Conservation (phyloP, 2,329 filamentous ascomycete species). For the Sarocladiaceae sp. region DNA sequence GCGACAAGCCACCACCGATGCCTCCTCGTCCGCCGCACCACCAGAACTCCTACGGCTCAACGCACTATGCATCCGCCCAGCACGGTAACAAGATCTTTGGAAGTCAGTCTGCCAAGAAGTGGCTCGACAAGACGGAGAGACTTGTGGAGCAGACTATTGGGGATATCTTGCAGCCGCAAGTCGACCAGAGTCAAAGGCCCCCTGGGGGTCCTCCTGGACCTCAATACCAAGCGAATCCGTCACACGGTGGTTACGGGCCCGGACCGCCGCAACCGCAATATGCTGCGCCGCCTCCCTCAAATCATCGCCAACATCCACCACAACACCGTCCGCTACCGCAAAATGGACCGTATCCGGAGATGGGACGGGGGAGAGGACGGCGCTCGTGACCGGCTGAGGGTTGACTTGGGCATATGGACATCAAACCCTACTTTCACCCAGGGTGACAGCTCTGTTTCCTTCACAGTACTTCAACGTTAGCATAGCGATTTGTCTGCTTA, state of each 20-base stretch:
- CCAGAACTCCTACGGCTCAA: conserved; percentile 16
- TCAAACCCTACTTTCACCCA: no score
- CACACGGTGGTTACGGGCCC: conserved; percentile 1
- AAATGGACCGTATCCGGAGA: not conserved
- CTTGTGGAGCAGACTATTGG: conserved; percentile 18
- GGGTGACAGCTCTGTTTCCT: no score
- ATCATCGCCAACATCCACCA: not conserved
- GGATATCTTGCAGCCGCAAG: conserved; percentile 13
- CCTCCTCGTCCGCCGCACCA: not conserved
- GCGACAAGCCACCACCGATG: not conserved
- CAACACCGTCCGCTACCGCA: not conserved
- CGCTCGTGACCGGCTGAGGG: not conserved
- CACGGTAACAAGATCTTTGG: conserved; percentile 14
- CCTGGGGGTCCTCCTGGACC: not conserved
- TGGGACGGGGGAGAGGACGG: not conserved
- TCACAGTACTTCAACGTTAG: no score
- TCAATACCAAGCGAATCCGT: no score
- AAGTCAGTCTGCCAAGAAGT: conserved; percentile 17
- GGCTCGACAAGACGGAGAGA: conserved; percentile 20
- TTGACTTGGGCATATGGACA: no score
- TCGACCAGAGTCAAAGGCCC: conserved; percentile 2
- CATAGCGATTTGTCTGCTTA: no score
- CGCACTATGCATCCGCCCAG: no score
- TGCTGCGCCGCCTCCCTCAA: not conserved
- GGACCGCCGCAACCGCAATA: conserved; percentile 9